phyloP scores from a whole-genome alignment of 768 basidiomycete species.

The Gymnopilus dilepis region DNA sequence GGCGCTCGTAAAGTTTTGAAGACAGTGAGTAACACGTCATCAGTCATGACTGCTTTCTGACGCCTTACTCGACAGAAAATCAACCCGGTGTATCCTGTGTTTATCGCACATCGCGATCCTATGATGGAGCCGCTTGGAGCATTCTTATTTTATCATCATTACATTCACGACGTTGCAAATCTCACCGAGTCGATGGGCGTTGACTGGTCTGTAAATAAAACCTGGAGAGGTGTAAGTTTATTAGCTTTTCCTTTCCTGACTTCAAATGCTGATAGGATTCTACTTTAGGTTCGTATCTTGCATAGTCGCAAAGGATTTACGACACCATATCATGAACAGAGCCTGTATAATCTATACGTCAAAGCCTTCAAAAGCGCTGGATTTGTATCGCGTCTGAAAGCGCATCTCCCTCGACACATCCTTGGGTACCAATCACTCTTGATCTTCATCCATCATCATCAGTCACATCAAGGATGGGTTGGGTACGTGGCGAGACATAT shows the following conservation, averaged over 20 bases:
- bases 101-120: constrained; percentile 32
- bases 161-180: constrained; percentile 28
- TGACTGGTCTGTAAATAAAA: constrained; percentile 33
- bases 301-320: constrained; percentile 24
- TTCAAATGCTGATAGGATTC: neutral
- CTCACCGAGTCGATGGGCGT: constrained; percentile 24
- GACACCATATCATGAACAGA: constrained; percentile 27
- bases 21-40: constrained; percentile 19
- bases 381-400: constrained; percentile 27
- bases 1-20: constrained; percentile 27
- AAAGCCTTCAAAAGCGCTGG: constrained; percentile 22
- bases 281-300: constrained; percentile 24
- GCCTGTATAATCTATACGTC: constrained; percentile 30
- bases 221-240: constrained; percentile 30
- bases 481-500: constrained; percentile 29
- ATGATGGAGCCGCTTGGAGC: constrained; percentile 33
- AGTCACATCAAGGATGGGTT: constrained; percentile 31
- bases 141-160: constrained; percentile 34
- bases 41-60: neutral
- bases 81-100: constrained; percentile 34
- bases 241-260: neutral
- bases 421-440: constrained; percentile 22
- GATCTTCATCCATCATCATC: constrained; percentile 22
- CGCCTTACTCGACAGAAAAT: constrained; percentile 23
- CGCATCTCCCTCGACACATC: constrained; percentile 30